Conservation (phyloP, 2,329 filamentous ascomycete genomes). For the Amphichorda felina region DNA sequence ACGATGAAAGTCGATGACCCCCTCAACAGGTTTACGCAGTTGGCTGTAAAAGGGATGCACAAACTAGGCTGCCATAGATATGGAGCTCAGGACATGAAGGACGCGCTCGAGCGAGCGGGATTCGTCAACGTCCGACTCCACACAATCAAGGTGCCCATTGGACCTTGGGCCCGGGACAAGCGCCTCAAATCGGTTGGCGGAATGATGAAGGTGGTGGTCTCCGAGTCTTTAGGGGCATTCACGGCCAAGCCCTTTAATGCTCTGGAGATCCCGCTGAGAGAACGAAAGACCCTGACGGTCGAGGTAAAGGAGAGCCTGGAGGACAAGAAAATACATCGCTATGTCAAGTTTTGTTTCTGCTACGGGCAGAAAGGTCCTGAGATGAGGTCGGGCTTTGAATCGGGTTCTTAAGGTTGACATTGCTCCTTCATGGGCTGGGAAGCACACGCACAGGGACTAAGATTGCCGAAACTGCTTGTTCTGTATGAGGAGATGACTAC, state of each 20-base stretch:
- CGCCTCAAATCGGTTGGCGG: constrained; percentile 26
- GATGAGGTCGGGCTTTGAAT: too few relatives aligned
- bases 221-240: constrained; percentile 27
- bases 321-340: constrained; percentile 24
- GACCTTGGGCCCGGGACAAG: constrained; percentile 29
- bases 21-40: constrained; percentile 19
- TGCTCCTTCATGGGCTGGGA: too few relatives aligned
- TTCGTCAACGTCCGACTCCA: constrained; percentile 30
- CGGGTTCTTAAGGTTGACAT: too few relatives aligned
- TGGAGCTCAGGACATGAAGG: constrained; percentile 17
- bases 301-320: constrained; percentile 19
- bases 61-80: constrained; percentile 26
- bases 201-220: constrained; percentile 29
- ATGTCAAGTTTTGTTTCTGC: constrained; percentile 28
- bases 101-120: constrained; percentile 24
- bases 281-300: constrained; percentile 19
- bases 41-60: constrained; percentile 16
- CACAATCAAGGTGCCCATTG: constrained; percentile 32
- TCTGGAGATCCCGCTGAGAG: constrained; percentile 19
- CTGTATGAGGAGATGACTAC: too few relatives aligned
- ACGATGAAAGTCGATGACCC: constrained; percentile 28
- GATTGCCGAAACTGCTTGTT: too few relatives aligned
- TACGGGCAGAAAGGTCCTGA: constrained; percentile 26
- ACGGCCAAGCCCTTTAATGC: constrained; percentile 27
- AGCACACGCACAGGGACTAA: too few relatives aligned